Base-by-base conservation (phyloP, 176 grass and related monocot genomes). In the Oryza officinalis region DNA sequence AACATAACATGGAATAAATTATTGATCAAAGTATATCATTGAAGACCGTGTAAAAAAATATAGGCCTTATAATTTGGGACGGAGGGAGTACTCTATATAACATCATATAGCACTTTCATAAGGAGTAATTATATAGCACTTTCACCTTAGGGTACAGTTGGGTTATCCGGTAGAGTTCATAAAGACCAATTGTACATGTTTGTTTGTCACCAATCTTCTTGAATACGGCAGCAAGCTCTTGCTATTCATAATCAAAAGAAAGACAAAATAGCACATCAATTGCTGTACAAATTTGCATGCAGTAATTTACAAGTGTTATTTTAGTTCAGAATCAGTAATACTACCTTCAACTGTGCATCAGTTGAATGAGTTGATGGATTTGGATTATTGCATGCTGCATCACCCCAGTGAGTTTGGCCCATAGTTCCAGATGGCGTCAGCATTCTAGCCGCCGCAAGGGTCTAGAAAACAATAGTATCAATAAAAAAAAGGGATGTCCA, bases 191-290 rank as follows among this genome's bases (percentile, higher is more conserved):
- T 2, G 91, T 96, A 65, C 96, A 96, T 64, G 96, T 99, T 71
- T 99, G 93, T 22, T 99, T 99, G 84, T 99, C 96, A 69, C 96
- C 96, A 46, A 99, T 99, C 92, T 99, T 99, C 88, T 99, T 99
- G 86, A 99, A 99, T 27, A 99, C 83, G 27, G 96, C 93, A 87
- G 96, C 96, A 81, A 99, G 93, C 86, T 99, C 93, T 96, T 99
- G 96, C 96, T 99, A 77, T 90, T 84, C 75, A 85, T 75, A 69
- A 9, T 8, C 47, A 49, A 79, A 40, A 45, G 3, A 67, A 81
- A 27, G 12, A 3, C 1, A 8, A 72, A 77, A 73, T 3, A 59
- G 8, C 1, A 15, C 26, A 65, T 86, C 9, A 83, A 63, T 50
- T 35, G 83, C 13, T 25, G 8, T 14, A 4, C 27, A 5, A 47